Percentiles rank a stretch among this genome's conserved stretches.
Evolutionary conservation across 2,329 filamentous ascomycete species (phyloP).

Genomic region (Fusarium chuoi): DNA sequence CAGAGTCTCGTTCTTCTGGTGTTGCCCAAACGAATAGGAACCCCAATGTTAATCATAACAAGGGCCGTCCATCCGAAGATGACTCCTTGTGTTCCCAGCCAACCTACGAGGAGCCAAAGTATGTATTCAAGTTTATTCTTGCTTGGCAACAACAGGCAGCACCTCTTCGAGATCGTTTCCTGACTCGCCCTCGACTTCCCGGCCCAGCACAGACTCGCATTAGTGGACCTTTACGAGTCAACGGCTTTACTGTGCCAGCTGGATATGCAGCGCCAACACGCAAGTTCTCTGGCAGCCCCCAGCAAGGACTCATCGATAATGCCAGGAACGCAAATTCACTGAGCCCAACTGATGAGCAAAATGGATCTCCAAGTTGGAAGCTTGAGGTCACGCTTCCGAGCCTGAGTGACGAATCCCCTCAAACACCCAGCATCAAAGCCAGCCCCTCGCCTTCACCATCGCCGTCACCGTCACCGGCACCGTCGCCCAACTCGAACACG

Average conservation of each 20-base stretch:
- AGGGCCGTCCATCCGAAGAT: slow-evolving; percentile 56
- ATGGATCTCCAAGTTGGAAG: slow-evolving; percentile 21
- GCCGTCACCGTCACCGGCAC: slow-evolving; percentile 14
- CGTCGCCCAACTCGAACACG: slow-evolving; percentile 39
- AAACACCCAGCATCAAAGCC: slow-evolving; percentile 3
- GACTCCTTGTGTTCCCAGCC: slow-evolving; percentile 67
- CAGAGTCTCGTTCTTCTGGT: slow-evolving; percentile 53
- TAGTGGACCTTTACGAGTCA: slow-evolving; percentile 52
- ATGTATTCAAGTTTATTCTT: slow-evolving; percentile 79
- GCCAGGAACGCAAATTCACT: slow-evolving; percentile 61
- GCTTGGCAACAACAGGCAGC: slow-evolving; percentile 69
- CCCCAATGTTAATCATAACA: slow-evolving; percentile 44
- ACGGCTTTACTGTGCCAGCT: slow-evolving; percentile 52
- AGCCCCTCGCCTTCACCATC: slow-evolving; percentile 17
- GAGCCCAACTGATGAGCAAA: slow-evolving; percentile 46
- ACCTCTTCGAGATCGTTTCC: slow-evolving; percentile 68
- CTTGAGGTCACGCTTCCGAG: slow-evolving; percentile 39
- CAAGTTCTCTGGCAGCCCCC: slow-evolving; percentile 58
- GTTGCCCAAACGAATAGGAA: slow-evolving; percentile 44
- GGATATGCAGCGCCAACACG: slow-evolving; percentile 57
- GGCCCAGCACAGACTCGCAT: slow-evolving; percentile 75
- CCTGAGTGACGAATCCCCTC: slow-evolving; percentile 23
- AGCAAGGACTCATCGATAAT: slow-evolving; percentile 59
- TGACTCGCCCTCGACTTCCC: slow-evolving; percentile 76
- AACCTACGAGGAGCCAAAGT: slow-evolving; percentile 65